These are phyloP conservation scores for Dimocarpus longan DNA, from an alignment of 345 rosid species.

Conservation along the genomic window DNA sequence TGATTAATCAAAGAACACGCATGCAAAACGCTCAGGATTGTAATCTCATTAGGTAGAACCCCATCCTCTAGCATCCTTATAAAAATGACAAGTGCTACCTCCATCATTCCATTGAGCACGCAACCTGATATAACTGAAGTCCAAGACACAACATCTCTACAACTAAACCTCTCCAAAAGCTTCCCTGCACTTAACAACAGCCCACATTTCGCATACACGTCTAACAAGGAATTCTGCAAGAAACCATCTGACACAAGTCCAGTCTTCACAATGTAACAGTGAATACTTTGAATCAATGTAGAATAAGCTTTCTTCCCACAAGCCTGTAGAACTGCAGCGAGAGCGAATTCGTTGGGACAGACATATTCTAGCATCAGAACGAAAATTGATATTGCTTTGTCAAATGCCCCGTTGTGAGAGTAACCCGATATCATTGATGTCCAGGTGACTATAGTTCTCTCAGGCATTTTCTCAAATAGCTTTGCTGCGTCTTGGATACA, in stretches of 20 bases:
- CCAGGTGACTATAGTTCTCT: constrained; percentile 48
- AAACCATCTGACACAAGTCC: constrained; percentile 40
- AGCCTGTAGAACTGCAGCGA: constrained; percentile 44
- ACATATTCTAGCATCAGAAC: constrained; percentile 34
- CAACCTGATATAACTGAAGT: constrained; percentile 48
- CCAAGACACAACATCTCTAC: constrained; percentile 52
- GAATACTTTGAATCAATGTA: constrained; percentile 29
- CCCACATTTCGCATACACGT: constrained; percentile 47
- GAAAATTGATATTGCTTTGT: constrained; percentile 28
- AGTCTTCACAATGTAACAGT: constrained; percentile 38
- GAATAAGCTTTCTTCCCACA: constrained; percentile 27
- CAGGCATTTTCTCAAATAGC: constrained; percentile 49
- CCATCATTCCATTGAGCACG: constrained; percentile 34
- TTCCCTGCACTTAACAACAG: constrained; percentile 28
- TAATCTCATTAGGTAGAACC: constrained; percentile 42
- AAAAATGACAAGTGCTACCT: constrained; percentile 42
- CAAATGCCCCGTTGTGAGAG: constrained; percentile 24
- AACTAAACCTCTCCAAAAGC: constrained; percentile 30
- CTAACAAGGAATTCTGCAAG: constrained; percentile 45
- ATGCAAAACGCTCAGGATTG: constrained; percentile 45
- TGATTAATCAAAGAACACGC: constrained; percentile 35
- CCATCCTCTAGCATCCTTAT: constrained; percentile 46
- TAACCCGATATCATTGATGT: constrained; percentile 44
- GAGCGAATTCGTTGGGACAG: constrained; percentile 42
- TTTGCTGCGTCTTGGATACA: constrained; percentile 21